phyloP scores from a whole-genome alignment of 2,329 filamentous ascomycete genomes.

The Exophiala sp. region DNA sequence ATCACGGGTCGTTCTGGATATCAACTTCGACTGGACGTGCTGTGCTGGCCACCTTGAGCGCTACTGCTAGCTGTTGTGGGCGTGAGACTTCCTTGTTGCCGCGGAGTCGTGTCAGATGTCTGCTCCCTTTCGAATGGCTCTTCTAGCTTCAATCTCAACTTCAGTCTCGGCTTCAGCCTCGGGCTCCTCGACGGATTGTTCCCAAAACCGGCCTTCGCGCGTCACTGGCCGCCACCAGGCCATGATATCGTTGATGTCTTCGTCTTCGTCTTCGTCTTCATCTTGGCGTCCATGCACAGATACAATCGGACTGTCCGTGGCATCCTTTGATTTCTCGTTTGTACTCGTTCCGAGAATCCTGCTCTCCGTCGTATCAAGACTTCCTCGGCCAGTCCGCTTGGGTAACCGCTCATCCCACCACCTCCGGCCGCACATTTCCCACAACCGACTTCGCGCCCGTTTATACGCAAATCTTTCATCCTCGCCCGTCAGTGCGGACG shows the following conservation, averaged over 20 bases:
- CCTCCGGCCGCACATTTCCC: conserved; percentile 68
- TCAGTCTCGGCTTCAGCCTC: background rate
- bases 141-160: background rate
- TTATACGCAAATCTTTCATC: conserved; percentile 79
- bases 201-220: conserved; percentile 61
- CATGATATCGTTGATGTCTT: conserved; percentile 37
- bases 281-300: background rate
- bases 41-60: too few relatives aligned
- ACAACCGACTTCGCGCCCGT: conserved; percentile 67
- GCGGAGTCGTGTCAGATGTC: too few relatives aligned
- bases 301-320: background rate
- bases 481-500: conserved; percentile 66
- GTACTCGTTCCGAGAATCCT: too few relatives aligned
- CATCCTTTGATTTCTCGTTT: too few relatives aligned
- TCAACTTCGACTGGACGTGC: too few relatives aligned
- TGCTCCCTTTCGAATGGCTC: too few relatives aligned
- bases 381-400: background rate
- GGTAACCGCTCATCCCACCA: conserved; percentile 58
- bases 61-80: too few relatives aligned
- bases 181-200: conserved; percentile 33
- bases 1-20: too few relatives aligned
- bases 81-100: too few relatives aligned
- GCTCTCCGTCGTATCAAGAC: too few relatives aligned
- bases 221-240: conserved; percentile 66
- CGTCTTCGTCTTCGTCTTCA: too few relatives aligned